Evolutionary conservation across 768 basidiomycete species (phyloP), one percentile per base, ranked within the genome.

Genomic region (Mycena maculata): DNA sequence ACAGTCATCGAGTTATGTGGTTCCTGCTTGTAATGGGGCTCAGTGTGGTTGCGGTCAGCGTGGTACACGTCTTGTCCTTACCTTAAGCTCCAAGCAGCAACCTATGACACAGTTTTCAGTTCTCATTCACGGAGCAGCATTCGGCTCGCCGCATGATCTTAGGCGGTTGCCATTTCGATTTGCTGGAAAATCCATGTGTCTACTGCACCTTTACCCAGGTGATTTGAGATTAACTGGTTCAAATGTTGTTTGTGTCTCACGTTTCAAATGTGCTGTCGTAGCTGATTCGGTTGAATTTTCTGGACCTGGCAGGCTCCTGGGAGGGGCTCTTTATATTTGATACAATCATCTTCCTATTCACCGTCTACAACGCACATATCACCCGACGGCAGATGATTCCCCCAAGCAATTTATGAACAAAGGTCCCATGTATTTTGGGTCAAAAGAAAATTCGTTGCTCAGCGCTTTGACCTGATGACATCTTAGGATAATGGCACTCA

Each of bases 401-500:
- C 15, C 8, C 9, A 25, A 7, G 48, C 3, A 12, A 18, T 25
- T 3, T 18, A 47, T 47, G 45, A 41, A 41, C 16, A 15, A 2
- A 49, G 48, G 48, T 5, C 27, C 48, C 27, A 1, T 20, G 27
- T 49, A 49, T 20, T 49, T 49, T 30, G 48, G 4, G 48, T 49
- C n/a, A n/a, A n/a, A 7, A 49, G 48, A 15, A 38, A n/a, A n/a
- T n/a, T n/a, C n/a, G n/a, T n/a, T n/a, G n/a, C n/a, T n/a, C n/a
- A 41, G 18, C 7, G 15, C 48, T 3, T 8, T 15, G 4, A 25
- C 4, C 27, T 5, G 12, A 25, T 22, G 25, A 5, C 2, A 18
- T 25, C 13, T 5, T 30, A 82, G 81, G 11, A 71, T 77, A 41
- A 80, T 81, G 79, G 74, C 70, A 3, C 58, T 74, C 20, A 74